Percentiles rank a stretch among this genome's conserved stretches.
Conservation (phyloP, 768 basidiomycete genomes). For the Gautieria morchelliformis region DNA sequence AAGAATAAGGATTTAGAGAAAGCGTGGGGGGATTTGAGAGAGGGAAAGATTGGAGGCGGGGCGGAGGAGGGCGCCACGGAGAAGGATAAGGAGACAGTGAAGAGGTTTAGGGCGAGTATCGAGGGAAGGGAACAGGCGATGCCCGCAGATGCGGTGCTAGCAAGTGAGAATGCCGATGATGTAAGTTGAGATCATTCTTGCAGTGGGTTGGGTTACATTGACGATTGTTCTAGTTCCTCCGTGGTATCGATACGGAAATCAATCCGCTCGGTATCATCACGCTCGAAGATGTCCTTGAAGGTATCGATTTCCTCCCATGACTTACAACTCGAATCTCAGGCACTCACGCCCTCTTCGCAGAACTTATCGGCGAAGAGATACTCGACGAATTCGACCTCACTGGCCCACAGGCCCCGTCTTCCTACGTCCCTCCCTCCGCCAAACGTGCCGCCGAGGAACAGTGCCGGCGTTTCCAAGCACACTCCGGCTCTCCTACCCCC, state of each 20-base stretch:
- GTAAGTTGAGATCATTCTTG: constrained; percentile 23
- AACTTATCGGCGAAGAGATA: constrained; percentile 88
- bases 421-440: constrained; percentile 27
- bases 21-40: constrained; percentile 2
- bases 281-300: constrained; percentile 87
- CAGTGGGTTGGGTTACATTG: not conserved
- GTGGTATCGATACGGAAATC: constrained; percentile 70
- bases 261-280: constrained; percentile 90
- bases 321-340: not conserved
- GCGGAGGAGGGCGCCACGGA: constrained; percentile 17
- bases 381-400: constrained; percentile 84
- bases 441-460: constrained; percentile 2
- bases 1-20: constrained; percentile 1
- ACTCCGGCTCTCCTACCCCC: constrained; percentile 18
- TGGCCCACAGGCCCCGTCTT: constrained; percentile 41
- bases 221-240: constrained; percentile 48
- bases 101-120: constrained; percentile 21
- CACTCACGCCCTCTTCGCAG: constrained; percentile 25
- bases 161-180: constrained; percentile 66
- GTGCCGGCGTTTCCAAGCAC: not conserved
- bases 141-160: constrained; percentile 81
- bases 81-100: constrained; percentile 12
- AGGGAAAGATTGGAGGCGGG: constrained; percentile 11
- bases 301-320: constrained; percentile 25
- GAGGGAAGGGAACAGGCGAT: constrained; percentile 67